Evolutionary conservation across 2,329 filamentous ascomycete genomes (phyloP).

Genomic region (Alternaria panax): DNA sequence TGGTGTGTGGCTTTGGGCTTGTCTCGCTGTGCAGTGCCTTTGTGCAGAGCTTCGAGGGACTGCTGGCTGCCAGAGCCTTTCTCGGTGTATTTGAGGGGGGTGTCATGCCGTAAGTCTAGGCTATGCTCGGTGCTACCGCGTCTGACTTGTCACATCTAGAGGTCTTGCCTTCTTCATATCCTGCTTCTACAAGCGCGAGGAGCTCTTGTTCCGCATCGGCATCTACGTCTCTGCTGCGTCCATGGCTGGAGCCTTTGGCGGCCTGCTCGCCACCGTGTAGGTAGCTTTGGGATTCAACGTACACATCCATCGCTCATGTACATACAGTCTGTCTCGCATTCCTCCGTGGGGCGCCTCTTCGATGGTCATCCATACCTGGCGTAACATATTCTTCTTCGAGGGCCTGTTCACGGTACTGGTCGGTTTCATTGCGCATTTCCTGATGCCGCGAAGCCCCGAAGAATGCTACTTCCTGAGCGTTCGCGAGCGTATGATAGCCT

Average conservation of each 20-base stretch:
- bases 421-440: conserved; percentile 58
- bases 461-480: conserved; percentile 60
- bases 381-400: conserved; percentile 68
- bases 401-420: conserved; percentile 62
- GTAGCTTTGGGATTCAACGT: conserved; percentile 10
- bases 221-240: conserved; percentile 64
- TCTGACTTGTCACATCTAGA: conserved; percentile 16
- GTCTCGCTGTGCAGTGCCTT: conserved; percentile 64
- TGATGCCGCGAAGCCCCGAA: conserved; percentile 61
- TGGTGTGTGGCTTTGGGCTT: conserved; percentile 64
- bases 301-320: background rate
- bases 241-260: conserved; percentile 65
- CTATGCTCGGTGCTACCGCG: no score
- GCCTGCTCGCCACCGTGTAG: conserved; percentile 62
- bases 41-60: conserved; percentile 56
- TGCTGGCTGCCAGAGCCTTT: conserved; percentile 58
- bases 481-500: conserved; percentile 62
- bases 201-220: conserved; percentile 63
- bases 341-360: conserved; percentile 59
- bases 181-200: conserved; percentile 64
- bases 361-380: conserved; percentile 55
- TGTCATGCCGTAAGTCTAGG: conserved; percentile 57
- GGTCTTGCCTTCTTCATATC: conserved; percentile 65
- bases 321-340: conserved; percentile 48
- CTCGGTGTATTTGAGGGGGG: conserved; percentile 65